phyloP scores from a whole-genome alignment of 768 basidiomycete species.

The Leccinellum luteum region DNA sequence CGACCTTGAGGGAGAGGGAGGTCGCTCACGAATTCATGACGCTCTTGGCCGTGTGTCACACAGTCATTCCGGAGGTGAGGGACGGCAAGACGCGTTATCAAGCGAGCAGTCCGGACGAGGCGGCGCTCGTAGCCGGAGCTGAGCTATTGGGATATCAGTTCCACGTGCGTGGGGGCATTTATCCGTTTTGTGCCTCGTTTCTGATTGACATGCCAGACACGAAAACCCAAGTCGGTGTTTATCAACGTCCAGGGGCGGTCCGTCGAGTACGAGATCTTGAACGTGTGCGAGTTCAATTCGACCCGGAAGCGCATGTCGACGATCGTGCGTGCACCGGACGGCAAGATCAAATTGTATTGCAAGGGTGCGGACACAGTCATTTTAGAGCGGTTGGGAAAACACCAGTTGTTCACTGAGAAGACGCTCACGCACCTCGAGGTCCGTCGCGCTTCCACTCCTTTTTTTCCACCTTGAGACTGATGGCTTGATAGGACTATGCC shows the following conservation, averaged over 20 bases:
- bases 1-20: constrained; percentile 39
- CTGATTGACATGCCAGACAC: constrained; percentile 50
- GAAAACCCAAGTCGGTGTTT: constrained; percentile 95
- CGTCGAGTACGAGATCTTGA: constrained; percentile 86
- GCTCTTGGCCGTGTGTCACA: constrained; percentile 93
- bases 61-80: constrained; percentile 91
- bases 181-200: neutral
- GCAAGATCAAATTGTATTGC: constrained; percentile 90
- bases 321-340: constrained; percentile 80
- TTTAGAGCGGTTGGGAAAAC: constrained; percentile 83
- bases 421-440: constrained; percentile 92
- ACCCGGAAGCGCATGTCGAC: constrained; percentile 98
- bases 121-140: constrained; percentile 91
- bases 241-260: constrained; percentile 71
- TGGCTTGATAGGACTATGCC: constrained; percentile 73
- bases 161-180: constrained; percentile 58
- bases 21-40: constrained; percentile 72
- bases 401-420: constrained; percentile 80
- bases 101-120: constrained; percentile 97
- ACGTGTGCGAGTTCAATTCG: constrained; percentile 99
- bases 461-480: neutral
- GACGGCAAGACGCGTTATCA: constrained; percentile 92
- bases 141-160: constrained; percentile 92
- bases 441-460: constrained; percentile 6
- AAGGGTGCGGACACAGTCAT: constrained; percentile 99